Evolutionary conservation across 257 asterid genomes (phyloP).

Genomic region (Solanum chilense): DNA sequence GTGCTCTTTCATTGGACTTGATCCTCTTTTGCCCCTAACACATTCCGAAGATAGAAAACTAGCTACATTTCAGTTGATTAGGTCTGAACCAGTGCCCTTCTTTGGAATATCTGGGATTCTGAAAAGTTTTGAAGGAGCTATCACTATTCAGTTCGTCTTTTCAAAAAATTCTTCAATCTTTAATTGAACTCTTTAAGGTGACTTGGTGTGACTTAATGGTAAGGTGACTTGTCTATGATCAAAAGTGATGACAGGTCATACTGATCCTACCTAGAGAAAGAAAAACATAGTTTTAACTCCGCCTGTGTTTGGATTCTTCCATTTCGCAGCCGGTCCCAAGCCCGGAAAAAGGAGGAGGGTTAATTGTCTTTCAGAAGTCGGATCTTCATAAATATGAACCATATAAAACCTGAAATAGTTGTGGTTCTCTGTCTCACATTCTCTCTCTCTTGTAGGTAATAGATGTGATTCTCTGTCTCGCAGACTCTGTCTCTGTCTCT

Average conservation of each 20-base stretch:
- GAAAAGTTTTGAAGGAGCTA: not conserved
- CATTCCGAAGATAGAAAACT: not conserved
- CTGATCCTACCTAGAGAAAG: not conserved
- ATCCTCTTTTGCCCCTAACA: not conserved
- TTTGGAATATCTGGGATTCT: not conserved
- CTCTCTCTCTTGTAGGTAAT: not conserved
- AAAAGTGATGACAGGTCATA: not conserved
- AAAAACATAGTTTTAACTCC: not conserved
- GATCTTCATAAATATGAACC: not conserved
- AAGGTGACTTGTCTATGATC: not conserved
- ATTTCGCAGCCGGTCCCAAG: not conserved
- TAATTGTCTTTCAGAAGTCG: not conserved
- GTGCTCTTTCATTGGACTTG: not conserved
- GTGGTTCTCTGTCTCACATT: not conserved
- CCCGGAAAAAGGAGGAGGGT: not conserved
- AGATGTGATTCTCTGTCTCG: not conserved
- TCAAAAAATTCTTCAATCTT: not conserved
- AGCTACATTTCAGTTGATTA: not conserved
- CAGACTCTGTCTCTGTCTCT: not conserved
- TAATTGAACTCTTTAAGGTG: not conserved
- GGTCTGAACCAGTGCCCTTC: not conserved
- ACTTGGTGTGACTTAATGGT: not conserved
- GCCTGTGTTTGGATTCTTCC: not conserved
- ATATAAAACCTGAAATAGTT: not conserved
- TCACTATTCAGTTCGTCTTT: not conserved